These are phyloP conservation scores for Cyclocybe aegerita DNA, from an alignment of 768 basidiomycete genomes.

Conservation along the genomic window DNA sequence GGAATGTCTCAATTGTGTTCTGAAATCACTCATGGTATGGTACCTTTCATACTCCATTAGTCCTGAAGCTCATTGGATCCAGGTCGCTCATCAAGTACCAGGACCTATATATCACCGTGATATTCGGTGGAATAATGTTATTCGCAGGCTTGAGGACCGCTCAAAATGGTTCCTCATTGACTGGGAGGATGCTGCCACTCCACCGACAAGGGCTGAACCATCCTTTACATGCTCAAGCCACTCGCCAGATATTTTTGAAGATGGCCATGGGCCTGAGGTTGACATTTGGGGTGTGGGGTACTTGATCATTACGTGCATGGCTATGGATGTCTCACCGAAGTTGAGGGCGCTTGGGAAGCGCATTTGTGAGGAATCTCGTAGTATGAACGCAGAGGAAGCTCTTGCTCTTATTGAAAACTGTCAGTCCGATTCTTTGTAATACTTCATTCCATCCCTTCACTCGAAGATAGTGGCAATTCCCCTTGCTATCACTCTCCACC, in stretches of 20 bases:
- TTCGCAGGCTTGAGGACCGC: conserved; percentile 17
- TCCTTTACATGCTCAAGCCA: conserved; percentile 15
- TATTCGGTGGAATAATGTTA: conserved; percentile 24
- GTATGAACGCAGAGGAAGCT: not conserved
- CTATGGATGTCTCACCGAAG: not conserved
- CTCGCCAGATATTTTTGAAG: conserved; percentile 20
- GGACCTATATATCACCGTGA: conserved; percentile 17
- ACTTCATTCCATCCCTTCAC: too few relatives aligned
- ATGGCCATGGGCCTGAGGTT: conserved; percentile 28
- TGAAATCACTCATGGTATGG: conserved; percentile 16
- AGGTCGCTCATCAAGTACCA: conserved; percentile 13
- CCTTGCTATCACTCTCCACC: too few relatives aligned
- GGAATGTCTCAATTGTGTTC: conserved; percentile 15
- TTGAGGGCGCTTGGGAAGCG: conserved; percentile 1
- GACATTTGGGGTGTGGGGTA: conserved; percentile 30
- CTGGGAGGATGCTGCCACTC: conserved; percentile 26
- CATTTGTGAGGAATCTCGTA: conserved; percentile 2
- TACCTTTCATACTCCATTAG: not conserved
- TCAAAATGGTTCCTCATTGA: conserved; percentile 29
- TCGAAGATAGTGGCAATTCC: too few relatives aligned
- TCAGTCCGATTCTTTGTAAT: too few relatives aligned
- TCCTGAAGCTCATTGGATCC: conserved; percentile 5
- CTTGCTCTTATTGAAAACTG: not conserved
- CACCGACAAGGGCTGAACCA: conserved; percentile 14
- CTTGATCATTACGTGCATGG: conserved; percentile 9